Percentiles rank a stretch among this genome's conserved stretches.
Evolutionary conservation across 2,329 filamentous ascomycete genomes (phyloP).

Genomic region (Calycina herbarum): DNA sequence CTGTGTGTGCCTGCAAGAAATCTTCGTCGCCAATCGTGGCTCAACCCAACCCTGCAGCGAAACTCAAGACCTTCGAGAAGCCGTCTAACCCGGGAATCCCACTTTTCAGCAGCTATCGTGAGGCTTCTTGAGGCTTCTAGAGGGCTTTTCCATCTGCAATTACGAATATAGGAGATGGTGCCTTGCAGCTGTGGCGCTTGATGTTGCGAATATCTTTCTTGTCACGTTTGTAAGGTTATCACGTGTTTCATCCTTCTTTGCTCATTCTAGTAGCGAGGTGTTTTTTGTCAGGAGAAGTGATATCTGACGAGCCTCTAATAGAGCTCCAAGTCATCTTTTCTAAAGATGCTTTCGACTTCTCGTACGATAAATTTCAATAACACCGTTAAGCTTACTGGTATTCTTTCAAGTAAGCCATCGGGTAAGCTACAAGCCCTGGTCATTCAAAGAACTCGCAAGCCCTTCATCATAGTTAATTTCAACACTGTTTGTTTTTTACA

Average conservation of each 20-base stretch:
- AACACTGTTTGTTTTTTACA: too few species aligned
- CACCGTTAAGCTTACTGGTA: too few species aligned
- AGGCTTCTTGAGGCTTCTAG: conserved; percentile 3
- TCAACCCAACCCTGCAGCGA: neutral
- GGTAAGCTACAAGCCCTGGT: too few species aligned
- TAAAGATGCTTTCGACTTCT: too few species aligned
- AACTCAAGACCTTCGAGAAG: conserved; percentile 1
- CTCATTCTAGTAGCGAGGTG: too few species aligned
- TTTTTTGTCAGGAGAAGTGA: neutral
- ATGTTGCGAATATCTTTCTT: neutral
- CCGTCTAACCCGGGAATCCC: neutral
- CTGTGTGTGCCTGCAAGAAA: conserved; percentile 5
- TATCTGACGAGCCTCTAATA: neutral
- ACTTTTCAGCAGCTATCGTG: conserved; percentile 1
- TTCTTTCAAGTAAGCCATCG: too few species aligned
- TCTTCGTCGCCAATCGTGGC: conserved; percentile 7
- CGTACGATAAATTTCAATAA: too few species aligned
- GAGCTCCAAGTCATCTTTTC: neutral
- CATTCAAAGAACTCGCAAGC: too few species aligned
- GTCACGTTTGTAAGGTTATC: neutral
- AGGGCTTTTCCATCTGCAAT: neutral
- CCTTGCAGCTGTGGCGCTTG: neutral
- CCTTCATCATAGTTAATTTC: too few species aligned
- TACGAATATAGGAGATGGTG: neutral
- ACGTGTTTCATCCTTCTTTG: neutral